phyloP scores from a whole-genome alignment of 495 filamentous ascomycete species.

The Tuber melanosporum region DNA sequence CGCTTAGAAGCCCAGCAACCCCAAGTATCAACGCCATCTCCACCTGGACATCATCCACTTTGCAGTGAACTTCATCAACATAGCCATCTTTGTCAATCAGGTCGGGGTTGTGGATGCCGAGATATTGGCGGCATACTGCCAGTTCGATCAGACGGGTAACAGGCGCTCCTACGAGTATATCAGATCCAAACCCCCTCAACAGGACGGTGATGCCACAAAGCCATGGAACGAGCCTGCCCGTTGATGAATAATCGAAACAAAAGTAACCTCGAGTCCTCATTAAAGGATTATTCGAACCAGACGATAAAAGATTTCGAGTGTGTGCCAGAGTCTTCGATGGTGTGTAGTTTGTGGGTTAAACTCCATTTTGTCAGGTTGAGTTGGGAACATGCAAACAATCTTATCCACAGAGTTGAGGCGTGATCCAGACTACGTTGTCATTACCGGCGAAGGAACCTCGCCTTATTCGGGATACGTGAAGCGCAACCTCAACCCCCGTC shows the following conservation, averaged over 20 bases:
- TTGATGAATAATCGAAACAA: neutral
- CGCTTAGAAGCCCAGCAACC: neutral
- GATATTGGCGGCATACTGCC: neutral
- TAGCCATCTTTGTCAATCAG: neutral
- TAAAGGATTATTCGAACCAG: neutral
- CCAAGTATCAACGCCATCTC: conserved; percentile 1
- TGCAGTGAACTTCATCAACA: conserved; percentile 5
- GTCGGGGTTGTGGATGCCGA: neutral
- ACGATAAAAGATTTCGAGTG: neutral
- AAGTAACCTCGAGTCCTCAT: neutral
- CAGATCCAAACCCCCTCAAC: conserved; percentile 7
- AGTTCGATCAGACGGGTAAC: conserved; percentile 8
- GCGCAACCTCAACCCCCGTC: neutral
- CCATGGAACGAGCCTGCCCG: neutral
- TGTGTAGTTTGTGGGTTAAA: neutral
- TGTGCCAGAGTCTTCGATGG: neutral
- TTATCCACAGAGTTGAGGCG: neutral
- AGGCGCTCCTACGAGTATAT: conserved; percentile 5
- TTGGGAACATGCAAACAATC: neutral
- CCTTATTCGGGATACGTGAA: neutral
- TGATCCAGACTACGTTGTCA: neutral
- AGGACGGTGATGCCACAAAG: neutral
- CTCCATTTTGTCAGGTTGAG: neutral
- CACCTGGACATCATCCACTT: conserved; percentile 3
- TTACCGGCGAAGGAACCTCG: neutral